A percentile compares a stretch with the other conserved stretches of the same genome.
phyloP scores from a whole-genome alignment of 2,329 filamentous ascomycete species.

The Aspergillus tanneri region DNA sequence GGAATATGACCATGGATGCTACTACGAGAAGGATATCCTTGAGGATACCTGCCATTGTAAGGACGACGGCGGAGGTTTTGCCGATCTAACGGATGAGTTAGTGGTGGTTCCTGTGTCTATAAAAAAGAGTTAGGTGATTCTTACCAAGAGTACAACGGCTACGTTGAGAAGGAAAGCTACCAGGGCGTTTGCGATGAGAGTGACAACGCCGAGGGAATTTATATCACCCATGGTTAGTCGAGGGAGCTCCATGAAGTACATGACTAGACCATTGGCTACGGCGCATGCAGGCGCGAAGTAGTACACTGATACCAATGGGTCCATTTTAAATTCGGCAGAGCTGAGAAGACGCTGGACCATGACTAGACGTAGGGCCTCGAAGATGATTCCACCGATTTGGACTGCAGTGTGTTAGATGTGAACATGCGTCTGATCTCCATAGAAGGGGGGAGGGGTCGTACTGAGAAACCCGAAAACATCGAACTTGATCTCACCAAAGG shows the following conservation, averaged over 20 bases:
- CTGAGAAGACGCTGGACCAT: constrained; percentile 79
- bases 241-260: constrained; percentile 63
- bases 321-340: constrained; percentile 76
- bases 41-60: constrained; percentile 77
- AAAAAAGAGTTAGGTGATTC: constrained; percentile 29
- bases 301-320: constrained; percentile 81
- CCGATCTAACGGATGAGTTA: constrained; percentile 62
- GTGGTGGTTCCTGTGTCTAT: neutral
- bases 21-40: constrained; percentile 79
- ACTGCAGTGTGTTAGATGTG: constrained; percentile 65
- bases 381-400: constrained; percentile 71
- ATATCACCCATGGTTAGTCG: constrained; percentile 72
- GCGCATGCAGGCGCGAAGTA: constrained; percentile 83
- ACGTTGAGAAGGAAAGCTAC: constrained; percentile 77
- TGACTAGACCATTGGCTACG: constrained; percentile 69
- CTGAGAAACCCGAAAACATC: constrained; percentile 59
- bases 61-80: constrained; percentile 77
- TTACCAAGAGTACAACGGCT: constrained; percentile 75
- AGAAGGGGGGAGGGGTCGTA: constrained; percentile 53
- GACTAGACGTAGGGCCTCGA: constrained; percentile 74
- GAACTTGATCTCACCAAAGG: constrained; percentile 92
- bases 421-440: no score
- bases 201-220: constrained; percentile 60
- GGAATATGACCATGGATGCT: constrained; percentile 72
- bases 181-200: constrained; percentile 67